A percentile compares a stretch with the other conserved stretches of the same genome.
Conservation (phyloP, 2,329 filamentous ascomycete genomes). For the Fusarium sp. region DNA sequence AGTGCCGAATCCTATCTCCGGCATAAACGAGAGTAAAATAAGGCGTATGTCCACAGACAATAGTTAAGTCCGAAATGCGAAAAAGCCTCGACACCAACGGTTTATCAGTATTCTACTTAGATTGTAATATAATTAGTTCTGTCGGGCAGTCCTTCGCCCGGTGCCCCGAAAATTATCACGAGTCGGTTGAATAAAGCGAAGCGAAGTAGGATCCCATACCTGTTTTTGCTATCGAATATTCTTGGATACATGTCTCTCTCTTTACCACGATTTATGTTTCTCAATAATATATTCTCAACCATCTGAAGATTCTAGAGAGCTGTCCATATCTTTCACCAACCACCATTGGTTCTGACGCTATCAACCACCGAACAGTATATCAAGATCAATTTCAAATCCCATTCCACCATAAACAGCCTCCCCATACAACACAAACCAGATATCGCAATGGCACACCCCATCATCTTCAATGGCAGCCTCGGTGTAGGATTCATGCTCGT, state of each 20-base stretch:
- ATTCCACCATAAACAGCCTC: too few relatives aligned
- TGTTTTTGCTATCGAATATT: background rate
- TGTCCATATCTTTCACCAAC: background rate
- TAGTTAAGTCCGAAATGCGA: background rate
- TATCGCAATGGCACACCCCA: conserved; percentile 7
- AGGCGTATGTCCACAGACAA: background rate
- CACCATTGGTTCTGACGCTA: background rate
- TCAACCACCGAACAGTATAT: too few relatives aligned
- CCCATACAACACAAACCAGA: background rate
- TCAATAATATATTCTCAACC: background rate
- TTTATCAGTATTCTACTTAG: background rate
- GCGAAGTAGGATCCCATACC: background rate
- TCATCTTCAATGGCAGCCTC: conserved; percentile 21
- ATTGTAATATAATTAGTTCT: background rate
- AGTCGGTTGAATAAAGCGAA: background rate
- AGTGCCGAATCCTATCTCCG: too few relatives aligned
- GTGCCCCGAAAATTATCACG: background rate
- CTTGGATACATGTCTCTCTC: background rate
- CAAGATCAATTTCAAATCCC: too few relatives aligned
- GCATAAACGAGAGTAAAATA: too few relatives aligned
- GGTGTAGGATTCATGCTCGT: conserved; percentile 12
- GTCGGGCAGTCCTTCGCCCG: background rate
- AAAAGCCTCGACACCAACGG: background rate
- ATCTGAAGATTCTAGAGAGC: background rate
- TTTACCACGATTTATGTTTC: background rate